Evolutionary conservation across 768 basidiomycete genomes (phyloP), one percentile per base, ranked within the genome.

Genomic region (Auricularia cornea): DNA sequence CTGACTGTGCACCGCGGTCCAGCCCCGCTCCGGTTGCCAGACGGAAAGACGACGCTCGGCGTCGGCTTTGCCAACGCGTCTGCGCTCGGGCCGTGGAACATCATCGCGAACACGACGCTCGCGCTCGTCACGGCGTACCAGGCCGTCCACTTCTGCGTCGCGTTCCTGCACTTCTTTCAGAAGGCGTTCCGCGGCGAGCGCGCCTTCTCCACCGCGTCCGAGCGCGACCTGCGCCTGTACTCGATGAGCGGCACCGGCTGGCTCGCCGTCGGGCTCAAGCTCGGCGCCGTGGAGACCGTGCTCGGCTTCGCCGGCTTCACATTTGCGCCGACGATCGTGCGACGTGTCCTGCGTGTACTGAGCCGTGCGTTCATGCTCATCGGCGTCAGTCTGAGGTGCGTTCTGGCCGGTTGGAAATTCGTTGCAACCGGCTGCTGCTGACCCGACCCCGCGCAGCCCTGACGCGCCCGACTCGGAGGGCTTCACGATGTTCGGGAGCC

Each of bases 281-380:
- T 91, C 29, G 87, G 88, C 11, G 82, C 83, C 3, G 70, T 86
- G 57, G 90, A 92, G 72, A 83, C 81, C 4, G 71, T 84, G 5
- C 68, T 86, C 11, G 90, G 89, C 1, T 90, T 90, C 66, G 80
- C 79, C 2, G 73, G 75, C 16, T 78, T 77, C 30, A 76, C 77
- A 8, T 90, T 90, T 68, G 81, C 78, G 1, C 67, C 80, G 11
- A 73, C 78, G 1, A 66, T 92, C 16, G 76, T 80, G 10, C 78
- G 90, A 40, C 81, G 89, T 18, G 74, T 84, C 26, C 64, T 92
- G 38, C 78, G 87, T 52, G 72, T 87, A 60, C 41, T 85, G 12
- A 78, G 79, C 2, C 78, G 88, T 56, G 80, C 77, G 0, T 79
- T 74, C 66, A 70, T 92, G 23, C 80, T 83, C 63, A 79, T 87